Percentiles rank a stretch among this genome's conserved stretches.
Evolutionary conservation across 2,329 filamentous ascomycete species (phyloP).

Genomic region (Paecilomyces sp.): DNA sequence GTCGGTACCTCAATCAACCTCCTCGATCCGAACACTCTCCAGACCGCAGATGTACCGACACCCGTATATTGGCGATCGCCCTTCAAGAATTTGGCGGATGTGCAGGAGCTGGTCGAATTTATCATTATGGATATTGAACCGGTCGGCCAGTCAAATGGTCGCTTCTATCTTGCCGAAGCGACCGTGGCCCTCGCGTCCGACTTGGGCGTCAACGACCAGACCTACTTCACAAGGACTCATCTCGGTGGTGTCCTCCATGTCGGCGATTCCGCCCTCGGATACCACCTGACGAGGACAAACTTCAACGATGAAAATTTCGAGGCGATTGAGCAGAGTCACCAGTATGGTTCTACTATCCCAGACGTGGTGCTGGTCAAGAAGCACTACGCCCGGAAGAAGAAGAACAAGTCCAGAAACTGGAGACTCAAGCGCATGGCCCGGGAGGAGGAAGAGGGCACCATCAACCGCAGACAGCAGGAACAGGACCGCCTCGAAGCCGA

Average conservation of each 20-base stretch:
- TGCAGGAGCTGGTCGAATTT: conserved; percentile 81
- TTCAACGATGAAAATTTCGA: conserved; percentile 88
- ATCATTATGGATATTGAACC: conserved; percentile 91
- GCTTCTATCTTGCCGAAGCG: conserved; percentile 76
- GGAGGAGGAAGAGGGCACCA: conserved; percentile 59
- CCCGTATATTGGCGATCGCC: conserved; percentile 86
- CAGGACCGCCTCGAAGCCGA: conserved; percentile 83
- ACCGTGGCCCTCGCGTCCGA: conserved; percentile 84
- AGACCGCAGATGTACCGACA: conserved; percentile 77
- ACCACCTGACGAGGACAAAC: conserved; percentile 79
- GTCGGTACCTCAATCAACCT: conserved; percentile 87
- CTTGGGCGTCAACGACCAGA: conserved; percentile 75
- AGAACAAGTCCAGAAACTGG: conserved; percentile 80
- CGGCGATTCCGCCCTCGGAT: conserved; percentile 92
- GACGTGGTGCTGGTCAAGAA: conserved; percentile 98
- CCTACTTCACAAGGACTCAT: conserved; percentile 86
- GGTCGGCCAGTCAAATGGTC: conserved; percentile 66
- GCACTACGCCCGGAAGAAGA: conserved; percentile 79
- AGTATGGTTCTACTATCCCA: conserved; percentile 71
- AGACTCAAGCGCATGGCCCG: conserved; percentile 86
- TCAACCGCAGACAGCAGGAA: conserved; percentile 53
- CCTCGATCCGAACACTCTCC: conserved; percentile 82
- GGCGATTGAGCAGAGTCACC: conserved; percentile 68
- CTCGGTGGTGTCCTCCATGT: conserved; percentile 77
- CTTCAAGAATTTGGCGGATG: conserved; percentile 75